Evolutionary conservation across 1,284 basidiomycete species (phyloP).

Genomic region (Gomphus bonarii): DNA sequence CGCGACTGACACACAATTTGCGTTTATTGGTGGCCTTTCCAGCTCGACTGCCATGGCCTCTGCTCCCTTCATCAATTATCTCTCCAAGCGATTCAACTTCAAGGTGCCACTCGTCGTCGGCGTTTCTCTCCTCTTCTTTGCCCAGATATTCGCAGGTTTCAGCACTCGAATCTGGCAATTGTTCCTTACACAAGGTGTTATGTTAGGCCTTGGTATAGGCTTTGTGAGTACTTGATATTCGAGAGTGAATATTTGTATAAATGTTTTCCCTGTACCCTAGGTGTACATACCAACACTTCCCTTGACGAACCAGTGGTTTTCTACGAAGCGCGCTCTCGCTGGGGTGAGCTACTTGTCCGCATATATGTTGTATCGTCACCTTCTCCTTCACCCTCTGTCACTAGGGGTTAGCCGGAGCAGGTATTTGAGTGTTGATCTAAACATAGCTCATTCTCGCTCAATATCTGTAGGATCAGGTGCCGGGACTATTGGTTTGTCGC

Average conservation of each 20-base stretch:
- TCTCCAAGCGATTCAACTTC: conserved; percentile 22
- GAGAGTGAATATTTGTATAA: background rate
- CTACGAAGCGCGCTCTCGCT: conserved; percentile 22
- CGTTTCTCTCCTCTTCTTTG: conserved; percentile 13
- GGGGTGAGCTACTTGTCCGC: conserved; percentile 11
- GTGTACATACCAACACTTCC: conserved; percentile 23
- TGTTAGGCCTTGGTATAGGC: conserved; percentile 13
- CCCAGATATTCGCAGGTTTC: conserved; percentile 12
- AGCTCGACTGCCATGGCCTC: conserved; percentile 21
- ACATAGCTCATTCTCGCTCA: background rate
- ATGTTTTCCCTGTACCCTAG: no score
- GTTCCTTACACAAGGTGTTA: conserved; percentile 12
- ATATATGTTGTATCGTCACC: no score
- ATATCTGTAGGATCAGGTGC: conserved; percentile 22
- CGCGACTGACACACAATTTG: conserved; percentile 26
- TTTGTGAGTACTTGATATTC: background rate
- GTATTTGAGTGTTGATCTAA: background rate
- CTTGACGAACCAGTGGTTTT: conserved; percentile 26
- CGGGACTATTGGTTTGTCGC: conserved; percentile 24
- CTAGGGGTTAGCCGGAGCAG: background rate
- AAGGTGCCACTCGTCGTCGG: conserved; percentile 24
- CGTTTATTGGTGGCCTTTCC: conserved; percentile 29
- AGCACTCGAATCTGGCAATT: conserved; percentile 14
- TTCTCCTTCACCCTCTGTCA: no score
- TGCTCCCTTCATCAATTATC: conserved; percentile 17